Evolutionary conservation across 257 asterid species (phyloP), one percentile per base, ranked within the genome.

Genomic region (Fraxinus anomala): DNA sequence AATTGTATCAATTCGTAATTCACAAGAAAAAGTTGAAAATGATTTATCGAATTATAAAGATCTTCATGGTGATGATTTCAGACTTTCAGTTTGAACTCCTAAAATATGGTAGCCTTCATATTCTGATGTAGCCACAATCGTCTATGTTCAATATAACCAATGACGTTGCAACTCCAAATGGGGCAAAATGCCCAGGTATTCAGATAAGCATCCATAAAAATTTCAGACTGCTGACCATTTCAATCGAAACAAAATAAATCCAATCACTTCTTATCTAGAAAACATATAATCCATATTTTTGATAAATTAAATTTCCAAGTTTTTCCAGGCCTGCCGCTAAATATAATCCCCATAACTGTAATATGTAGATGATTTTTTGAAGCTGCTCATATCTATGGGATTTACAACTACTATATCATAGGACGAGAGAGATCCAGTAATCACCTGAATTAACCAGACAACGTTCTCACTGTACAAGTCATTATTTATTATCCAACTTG

Each of bases 361-460:
- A 74, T 28, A 71, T 70, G 19, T 78, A 69, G 19, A 59, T 63
- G n/a, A 63, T 12, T 63, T 63, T 17, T 13, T 6, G 67, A 56
- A 56, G 66, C 14, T 21, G 1, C 31, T n/a, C 28, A 59, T 59
- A 59, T 21, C 67, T 23, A 59, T n/a, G 31, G 0, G 31, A 59
- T 59, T 59, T 59, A 21, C 67, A 4, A 10, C 26, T 40, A 26
- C 66, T 49, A 68, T 61, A 67, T 49, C 47, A 72, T 74, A 26
- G 65, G 71, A 63, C 40, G 74, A 80, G 37, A 61, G 72, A 68
- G 0, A 23, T 8, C 54, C 16, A 9, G 4, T 21, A 42, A 16
- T 42, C 86, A 95, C 99, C 98, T 95, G 99, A 83, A 95, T 95
- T 88, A 95, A 82, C 99, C 99, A 95, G 73, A 93, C 99, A 88